Conservation (phyloP, 805 yeast species). For the Pichia eremophila region DNA sequence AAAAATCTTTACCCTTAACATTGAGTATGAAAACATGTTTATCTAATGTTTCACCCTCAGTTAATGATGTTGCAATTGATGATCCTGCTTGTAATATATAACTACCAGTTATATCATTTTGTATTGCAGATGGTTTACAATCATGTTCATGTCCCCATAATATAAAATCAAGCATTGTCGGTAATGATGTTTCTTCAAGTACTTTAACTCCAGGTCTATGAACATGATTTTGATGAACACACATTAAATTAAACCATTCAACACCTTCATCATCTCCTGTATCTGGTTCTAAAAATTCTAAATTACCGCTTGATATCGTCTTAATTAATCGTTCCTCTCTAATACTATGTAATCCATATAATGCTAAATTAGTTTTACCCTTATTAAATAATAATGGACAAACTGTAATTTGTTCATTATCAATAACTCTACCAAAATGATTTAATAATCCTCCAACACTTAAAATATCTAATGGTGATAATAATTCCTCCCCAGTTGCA, state of each 20-base stretch:
- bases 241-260: slow-evolving; percentile 76
- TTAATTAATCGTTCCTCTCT: slow-evolving; percentile 82
- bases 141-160: slow-evolving; percentile 99
- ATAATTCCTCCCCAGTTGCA: slow-evolving; percentile 75
- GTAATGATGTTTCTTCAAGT: slow-evolving; percentile 78
- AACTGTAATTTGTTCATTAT: slow-evolving; percentile 65
- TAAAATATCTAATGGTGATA: slow-evolving; percentile 80
- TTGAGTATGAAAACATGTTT: slow-evolving; percentile 69
- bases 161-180: slow-evolving; percentile 70
- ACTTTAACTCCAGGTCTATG: slow-evolving; percentile 73
- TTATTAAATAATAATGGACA: slow-evolving; percentile 75
- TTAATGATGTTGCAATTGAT: slow-evolving; percentile 82
- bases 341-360: slow-evolving; percentile 83
- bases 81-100: slow-evolving; percentile 88
- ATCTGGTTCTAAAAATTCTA: slow-evolving; percentile 66
- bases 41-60: slow-evolving; percentile 71
- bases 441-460: slow-evolving; percentile 76
- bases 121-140: slow-evolving; percentile 62
- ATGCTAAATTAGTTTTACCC: slow-evolving; percentile 71
- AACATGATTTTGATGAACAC: slow-evolving; percentile 87
- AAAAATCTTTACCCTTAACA: slow-evolving; percentile 47
- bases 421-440: slow-evolving; percentile 77
- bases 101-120: slow-evolving; percentile 54
- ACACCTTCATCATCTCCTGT: slow-evolving; percentile 32
- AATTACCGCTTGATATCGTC: slow-evolving; percentile 71